Evolutionary conservation across 257 asterid species (phyloP).

Genomic region (Nicotiana sylvestris): DNA sequence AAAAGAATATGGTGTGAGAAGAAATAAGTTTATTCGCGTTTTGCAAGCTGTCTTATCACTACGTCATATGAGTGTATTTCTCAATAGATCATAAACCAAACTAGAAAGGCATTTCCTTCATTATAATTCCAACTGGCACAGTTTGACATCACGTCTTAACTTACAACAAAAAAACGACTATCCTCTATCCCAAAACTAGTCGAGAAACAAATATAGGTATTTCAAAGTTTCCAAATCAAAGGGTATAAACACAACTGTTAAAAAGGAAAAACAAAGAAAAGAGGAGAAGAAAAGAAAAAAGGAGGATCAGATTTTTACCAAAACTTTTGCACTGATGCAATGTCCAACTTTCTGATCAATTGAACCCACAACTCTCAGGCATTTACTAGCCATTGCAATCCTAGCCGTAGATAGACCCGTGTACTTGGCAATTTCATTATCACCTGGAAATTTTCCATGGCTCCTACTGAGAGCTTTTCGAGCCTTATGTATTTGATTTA

Average conservation of each 20-base stretch:
- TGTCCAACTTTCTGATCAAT: conserved; percentile 70
- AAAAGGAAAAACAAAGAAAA: neutral
- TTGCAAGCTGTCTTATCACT: neutral
- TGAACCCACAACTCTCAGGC: conserved; percentile 77
- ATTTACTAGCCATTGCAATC: conserved; percentile 56
- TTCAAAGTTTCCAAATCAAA: neutral
- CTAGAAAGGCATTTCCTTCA: neutral
- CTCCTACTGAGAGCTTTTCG: conserved; percentile 52
- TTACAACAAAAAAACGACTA: neutral
- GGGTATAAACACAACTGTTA: neutral
- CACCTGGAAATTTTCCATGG: conserved; percentile 58
- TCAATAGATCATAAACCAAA: neutral
- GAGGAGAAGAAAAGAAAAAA: neutral
- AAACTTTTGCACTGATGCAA: conserved; percentile 32
- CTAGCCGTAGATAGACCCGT: conserved; percentile 66
- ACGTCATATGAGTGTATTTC: neutral
- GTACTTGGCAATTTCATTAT: conserved; percentile 56
- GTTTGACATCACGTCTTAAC: neutral
- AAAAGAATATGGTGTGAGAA: neutral
- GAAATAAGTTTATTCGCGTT: neutral
- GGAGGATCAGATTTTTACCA: conserved; percentile 32
- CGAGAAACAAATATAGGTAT: neutral
- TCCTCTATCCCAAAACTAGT: neutral
- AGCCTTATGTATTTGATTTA: conserved; percentile 66
- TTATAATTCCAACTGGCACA: neutral